Evolutionary conservation across 306 rosid genomes (phyloP), one percentile per base, ranked within the genome.

Genomic region (Vigna radiata): DNA sequence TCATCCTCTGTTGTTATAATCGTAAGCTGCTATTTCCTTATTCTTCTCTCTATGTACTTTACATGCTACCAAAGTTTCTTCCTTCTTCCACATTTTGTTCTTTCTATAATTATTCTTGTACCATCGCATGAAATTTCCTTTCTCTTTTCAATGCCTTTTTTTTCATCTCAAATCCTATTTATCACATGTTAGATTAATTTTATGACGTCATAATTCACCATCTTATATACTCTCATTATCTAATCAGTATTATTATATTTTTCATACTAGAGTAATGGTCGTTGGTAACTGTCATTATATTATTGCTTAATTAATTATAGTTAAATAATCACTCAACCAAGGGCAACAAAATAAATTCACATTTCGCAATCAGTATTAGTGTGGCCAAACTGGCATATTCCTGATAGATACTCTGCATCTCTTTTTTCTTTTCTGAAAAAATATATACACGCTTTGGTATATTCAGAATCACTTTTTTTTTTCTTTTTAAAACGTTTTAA

Each of bases 61-160:
- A 46, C 37, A 14, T 6, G 56, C 15, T 2, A 68, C 19, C 55
- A 68, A 15, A 68, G 1, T 21, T 46, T 46, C 41, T 23, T 21
- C 73, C 39, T 46, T 66, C 70, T 65, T 66, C 54, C 44, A 8
- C 12, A 2, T 12, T 18, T 4, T 39, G n/a, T 18, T 65, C 31
- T 18, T 41, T 9, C 8, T 41, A 65, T 41, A 4, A 17, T 37
- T 2, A 1, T 18, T 29, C 0, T 43, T 68, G 39, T 68, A 23
- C 52, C 3, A 46, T 13, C 0, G 44, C 3, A 14, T 68, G 41
- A 68, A 68, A 15, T 46, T 68, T 68, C 73, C 73, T 46, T 66
- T 18, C 47, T 7, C 29, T 3, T 11, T 31, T 63, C 59, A 53
- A 4, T 64, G 1, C 27, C 5, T 4, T 37, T 64, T 15, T 11